Evolutionary conservation across 2,329 filamentous ascomycete genomes (phyloP).

Genomic region (Exophiala bonariae): DNA sequence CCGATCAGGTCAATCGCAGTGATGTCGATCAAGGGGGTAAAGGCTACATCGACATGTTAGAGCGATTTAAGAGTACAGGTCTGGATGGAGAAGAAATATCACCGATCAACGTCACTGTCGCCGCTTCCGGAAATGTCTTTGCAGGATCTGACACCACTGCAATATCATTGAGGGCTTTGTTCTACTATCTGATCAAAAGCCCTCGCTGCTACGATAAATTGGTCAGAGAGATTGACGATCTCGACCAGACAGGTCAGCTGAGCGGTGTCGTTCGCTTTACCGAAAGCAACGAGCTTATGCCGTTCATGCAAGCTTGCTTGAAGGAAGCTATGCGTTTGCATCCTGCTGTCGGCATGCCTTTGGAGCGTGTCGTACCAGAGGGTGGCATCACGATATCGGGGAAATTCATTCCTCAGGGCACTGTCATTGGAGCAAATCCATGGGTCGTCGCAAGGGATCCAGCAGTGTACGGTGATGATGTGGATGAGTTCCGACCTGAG

Average conservation of each 20-base stretch:
- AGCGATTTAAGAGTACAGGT: neutral
- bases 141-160: constrained; percentile 17
- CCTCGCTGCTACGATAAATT: constrained; percentile 6
- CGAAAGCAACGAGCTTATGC: constrained; percentile 62
- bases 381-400: constrained; percentile 31
- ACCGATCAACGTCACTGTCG: neutral
- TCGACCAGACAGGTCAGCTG: constrained; percentile 6
- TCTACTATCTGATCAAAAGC: constrained; percentile 50
- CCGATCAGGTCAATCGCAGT: too few species aligned
- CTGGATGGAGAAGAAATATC: constrained; percentile 2
- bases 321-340: constrained; percentile 39
- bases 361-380: constrained; percentile 34
- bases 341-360: constrained; percentile 33
- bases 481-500: constrained; percentile 67
- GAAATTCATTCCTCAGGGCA: constrained; percentile 37
- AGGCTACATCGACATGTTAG: constrained; percentile 1
- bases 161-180: constrained; percentile 6
- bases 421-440: constrained; percentile 44
- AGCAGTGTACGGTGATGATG: constrained; percentile 63
- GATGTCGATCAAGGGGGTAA: too few species aligned
- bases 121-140: too few species aligned
- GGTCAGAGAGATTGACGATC: constrained; percentile 11
- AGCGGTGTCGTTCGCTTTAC: constrained; percentile 34
- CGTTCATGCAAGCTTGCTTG: constrained; percentile 56
- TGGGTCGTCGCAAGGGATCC: constrained; percentile 61